Evolutionary conservation across 2,329 filamentous ascomycete species (phyloP).

Genomic region (Phyllosticta paracitricarpa): DNA sequence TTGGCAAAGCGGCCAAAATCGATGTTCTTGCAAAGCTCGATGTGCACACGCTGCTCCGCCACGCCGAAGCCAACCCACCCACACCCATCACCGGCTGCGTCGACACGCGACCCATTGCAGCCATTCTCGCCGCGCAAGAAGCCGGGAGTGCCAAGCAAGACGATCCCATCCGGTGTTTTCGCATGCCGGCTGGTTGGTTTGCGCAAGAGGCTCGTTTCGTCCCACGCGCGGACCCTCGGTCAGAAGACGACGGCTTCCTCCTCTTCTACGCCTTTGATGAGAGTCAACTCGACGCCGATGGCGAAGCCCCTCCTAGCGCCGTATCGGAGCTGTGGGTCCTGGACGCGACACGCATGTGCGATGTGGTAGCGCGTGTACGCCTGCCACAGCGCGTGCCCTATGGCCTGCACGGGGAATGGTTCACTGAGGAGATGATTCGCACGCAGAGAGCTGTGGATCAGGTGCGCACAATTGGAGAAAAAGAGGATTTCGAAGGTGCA

Average conservation of each 20-base stretch:
- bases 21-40: slow-evolving; percentile 56
- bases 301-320: slow-evolving; percentile 31
- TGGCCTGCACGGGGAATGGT: slow-evolving; percentile 57
- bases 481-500: slow-evolving; percentile 5
- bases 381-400: slow-evolving; percentile 61
- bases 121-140: slow-evolving; percentile 37
- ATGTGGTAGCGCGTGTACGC: slow-evolving; percentile 47
- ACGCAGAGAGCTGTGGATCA: slow-evolving; percentile 35
- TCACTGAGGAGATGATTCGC: slow-evolving; percentile 42
- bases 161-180: slow-evolving; percentile 53
- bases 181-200: slow-evolving; percentile 50
- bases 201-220: slow-evolving; percentile 61
- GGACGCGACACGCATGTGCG: slow-evolving; percentile 52
- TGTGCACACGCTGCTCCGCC: slow-evolving; percentile 41
- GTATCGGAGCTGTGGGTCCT: slow-evolving; percentile 59
- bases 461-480: slow-evolving; percentile 18
- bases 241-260: slow-evolving; percentile 58
- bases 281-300: slow-evolving; percentile 46
- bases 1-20: slow-evolving; percentile 57
- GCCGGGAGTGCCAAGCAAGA: slow-evolving; percentile 13
- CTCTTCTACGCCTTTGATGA: slow-evolving; percentile 64
- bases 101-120: slow-evolving; percentile 44
- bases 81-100: slow-evolving; percentile 50
- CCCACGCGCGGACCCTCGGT: slow-evolving; percentile 28
- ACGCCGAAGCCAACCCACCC: slow-evolving; percentile 39